Base-by-base conservation (phyloP, 352 stramenopile species). In the Pythium vanterpoolii region DNA sequence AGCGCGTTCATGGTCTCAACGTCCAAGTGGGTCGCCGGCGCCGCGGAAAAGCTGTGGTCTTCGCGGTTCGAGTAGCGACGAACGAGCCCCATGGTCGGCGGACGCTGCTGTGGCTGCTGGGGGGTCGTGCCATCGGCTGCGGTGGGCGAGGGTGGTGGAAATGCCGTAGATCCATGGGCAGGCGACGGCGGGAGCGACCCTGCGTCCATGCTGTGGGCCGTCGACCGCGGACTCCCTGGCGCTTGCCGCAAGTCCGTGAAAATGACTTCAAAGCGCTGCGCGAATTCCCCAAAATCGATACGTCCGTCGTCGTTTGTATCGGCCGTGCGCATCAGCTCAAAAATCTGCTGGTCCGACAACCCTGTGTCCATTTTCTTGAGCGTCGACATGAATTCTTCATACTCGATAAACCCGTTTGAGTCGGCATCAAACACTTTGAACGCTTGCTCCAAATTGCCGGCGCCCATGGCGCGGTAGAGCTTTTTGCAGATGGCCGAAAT, bases 351-450 rank as follows among this genome's bases (percentile, higher is more conserved):
- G 56, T 97, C 89, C 30, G 87, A 93, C 8, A 98, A 73, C 1
- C 91, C 91, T 11, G 92, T 96, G 62, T 98, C 87, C 75, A 98
- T 93, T 47, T 78, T 83, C 74, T 97, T 96, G 51, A 98, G 74
- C 30, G 86, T 87, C 16, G 72, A 71, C 56, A 96, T 82, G 64
- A 98, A 98, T 73, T 98, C 91, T 16, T 97, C 89, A 69, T 97
- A 98, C 71, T 97, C 90, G 47, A 98, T 97, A 53, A 85, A 94
- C 30, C 89, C 90, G 55, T 81, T 94, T 11, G 80, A 76, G 64
- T 98, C 90, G 2, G 87, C 73, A 58, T 98, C 91, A 61, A 98
- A 98, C 11, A 96, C 71, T 60, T 88, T 81, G 69, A 97, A 98
- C 9, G 91, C 92, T 56, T 90, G 74, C 67, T 93, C 65, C n/a